Base-by-base conservation (phyloP, 2,329 filamentous ascomycete species). In the Tolypocladium guangdongense region DNA sequence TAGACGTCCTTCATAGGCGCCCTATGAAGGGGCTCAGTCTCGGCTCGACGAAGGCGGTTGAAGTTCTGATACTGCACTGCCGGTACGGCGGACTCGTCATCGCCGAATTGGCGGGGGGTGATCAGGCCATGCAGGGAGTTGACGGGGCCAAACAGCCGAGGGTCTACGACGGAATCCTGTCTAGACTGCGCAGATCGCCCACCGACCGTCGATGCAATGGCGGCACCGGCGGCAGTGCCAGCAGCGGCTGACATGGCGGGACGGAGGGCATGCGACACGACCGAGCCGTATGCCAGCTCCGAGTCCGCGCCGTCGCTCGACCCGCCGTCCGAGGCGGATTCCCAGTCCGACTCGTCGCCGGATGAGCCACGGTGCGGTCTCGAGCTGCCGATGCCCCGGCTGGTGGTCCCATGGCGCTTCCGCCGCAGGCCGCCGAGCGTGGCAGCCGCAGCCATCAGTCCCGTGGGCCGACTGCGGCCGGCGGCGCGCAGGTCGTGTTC, bases 71-170 rank as follows among this genome's bases (percentile, higher is more conserved):
- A 51, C 33, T 59, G 11, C 75, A 67, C 32, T 57, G 66, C 22
- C 2, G 57, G 47, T 14, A 36, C 37, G 58, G 64, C 49, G 47
- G 60, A 55, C 16, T 60, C 58, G 24, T 74, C 71, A 12, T 74
- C 71, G 56, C 57, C 63, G 49, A 80, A 82, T 14, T 80, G 80
- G 57, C 78, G 81, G 10, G 80, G 80, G 0, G 69, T 69, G 60
- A 80, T 73, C 67, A 74, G 71, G 36, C 76, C 82, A 56, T 73
- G 76, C 33, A 83, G 73, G n/a, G 80, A 84, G 63, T 83, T 85
- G 52, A 76, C 68, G 16, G 79, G 81, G 4, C 80, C 81, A 62
- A 83, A 84, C 39, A 81, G 69, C 55, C 71, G 68, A 14, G 80
- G 82, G 57, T 83, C 80, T 48, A 83, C 80, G 30, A 80, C 66